phyloP scores from a whole-genome alignment of 2,329 filamentous ascomycete genomes.

The Fusarium oxysporum region DNA sequence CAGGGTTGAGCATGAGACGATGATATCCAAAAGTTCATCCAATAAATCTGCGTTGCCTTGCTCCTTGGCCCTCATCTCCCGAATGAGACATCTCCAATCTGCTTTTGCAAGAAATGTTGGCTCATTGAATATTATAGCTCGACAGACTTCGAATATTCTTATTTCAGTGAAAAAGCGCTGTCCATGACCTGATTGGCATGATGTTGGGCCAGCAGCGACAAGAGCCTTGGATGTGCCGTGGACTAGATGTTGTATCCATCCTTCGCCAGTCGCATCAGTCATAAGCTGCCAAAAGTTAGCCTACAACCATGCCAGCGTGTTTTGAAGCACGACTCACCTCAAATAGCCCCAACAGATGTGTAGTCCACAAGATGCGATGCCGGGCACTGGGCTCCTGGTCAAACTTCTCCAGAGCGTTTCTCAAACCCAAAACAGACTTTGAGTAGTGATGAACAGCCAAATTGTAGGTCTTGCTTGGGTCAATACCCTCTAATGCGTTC shows the following conservation, averaged over 20 bases:
- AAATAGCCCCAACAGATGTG: constrained; percentile 50
- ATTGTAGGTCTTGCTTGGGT: background rate
- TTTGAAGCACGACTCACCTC: constrained; percentile 24
- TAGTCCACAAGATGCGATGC: constrained; percentile 49
- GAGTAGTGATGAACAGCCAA: constrained; percentile 45
- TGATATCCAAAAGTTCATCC: constrained; percentile 47
- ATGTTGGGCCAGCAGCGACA: constrained; percentile 44
- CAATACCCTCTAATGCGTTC: background rate
- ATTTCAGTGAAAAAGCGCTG: constrained; percentile 48
- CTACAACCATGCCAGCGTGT: background rate
- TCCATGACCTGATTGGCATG: constrained; percentile 39
- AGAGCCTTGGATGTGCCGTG: constrained; percentile 50
- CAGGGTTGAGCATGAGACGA: constrained; percentile 48
- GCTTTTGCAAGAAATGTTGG: constrained; percentile 41
- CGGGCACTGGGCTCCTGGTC: background rate
- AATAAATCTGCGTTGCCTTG: background rate
- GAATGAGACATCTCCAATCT: constrained; percentile 39
- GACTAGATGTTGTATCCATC: constrained; percentile 51
- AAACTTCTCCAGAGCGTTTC: constrained; percentile 27
- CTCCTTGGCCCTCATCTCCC: background rate
- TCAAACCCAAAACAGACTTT: constrained; percentile 41
- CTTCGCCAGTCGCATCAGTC: constrained; percentile 47
- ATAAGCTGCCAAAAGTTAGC: constrained; percentile 44
- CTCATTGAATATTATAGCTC: constrained; percentile 49
- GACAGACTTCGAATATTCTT: constrained; percentile 49